These are phyloP conservation scores for Coccomyxa subellipsoidea DNA, from an alignment of 163 green algal species.

Conservation along the genomic window DNA sequence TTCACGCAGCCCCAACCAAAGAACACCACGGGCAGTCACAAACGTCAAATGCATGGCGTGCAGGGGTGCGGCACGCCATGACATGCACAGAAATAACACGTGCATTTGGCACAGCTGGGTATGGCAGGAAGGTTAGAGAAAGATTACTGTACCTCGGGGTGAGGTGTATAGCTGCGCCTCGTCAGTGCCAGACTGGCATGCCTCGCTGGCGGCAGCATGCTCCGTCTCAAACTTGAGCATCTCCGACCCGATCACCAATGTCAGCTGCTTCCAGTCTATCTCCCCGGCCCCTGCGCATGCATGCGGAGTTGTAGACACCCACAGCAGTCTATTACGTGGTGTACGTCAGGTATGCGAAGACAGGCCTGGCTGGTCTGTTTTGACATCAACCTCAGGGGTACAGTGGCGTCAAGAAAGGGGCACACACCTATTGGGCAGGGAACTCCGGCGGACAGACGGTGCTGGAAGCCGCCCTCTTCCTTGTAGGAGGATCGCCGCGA, in stretches of 20 bases:
- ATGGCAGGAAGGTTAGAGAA: too few species aligned
- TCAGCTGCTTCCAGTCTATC: constrained; percentile 52
- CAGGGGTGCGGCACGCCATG: too few species aligned
- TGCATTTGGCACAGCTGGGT: too few species aligned
- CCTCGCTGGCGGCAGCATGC: not conserved
- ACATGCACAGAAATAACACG: too few species aligned
- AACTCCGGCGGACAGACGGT: constrained; percentile 37
- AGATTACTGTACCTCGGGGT: constrained; percentile 9
- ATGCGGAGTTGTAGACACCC: not conserved
- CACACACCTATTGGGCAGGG: constrained; percentile 40
- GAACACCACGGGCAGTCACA: too few species aligned
- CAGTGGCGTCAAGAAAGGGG: too few species aligned
- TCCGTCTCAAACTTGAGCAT: constrained; percentile 25
- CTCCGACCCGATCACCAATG: constrained; percentile 38
- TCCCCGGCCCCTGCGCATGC: constrained; percentile 30
- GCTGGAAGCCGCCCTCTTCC: constrained; percentile 14
- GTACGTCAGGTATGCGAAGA: too few species aligned
- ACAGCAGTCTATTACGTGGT: too few species aligned
- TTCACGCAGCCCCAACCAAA: too few species aligned
- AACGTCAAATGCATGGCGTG: too few species aligned
- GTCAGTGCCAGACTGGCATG: not conserved
- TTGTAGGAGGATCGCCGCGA: constrained; percentile 26
- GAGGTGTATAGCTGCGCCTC: not conserved
- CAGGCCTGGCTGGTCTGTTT: too few species aligned
- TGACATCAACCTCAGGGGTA: too few species aligned